phyloP scores from a whole-genome alignment of 2,329 filamentous ascomycete genomes.

The Macrophomina pseudophaseolina region DNA sequence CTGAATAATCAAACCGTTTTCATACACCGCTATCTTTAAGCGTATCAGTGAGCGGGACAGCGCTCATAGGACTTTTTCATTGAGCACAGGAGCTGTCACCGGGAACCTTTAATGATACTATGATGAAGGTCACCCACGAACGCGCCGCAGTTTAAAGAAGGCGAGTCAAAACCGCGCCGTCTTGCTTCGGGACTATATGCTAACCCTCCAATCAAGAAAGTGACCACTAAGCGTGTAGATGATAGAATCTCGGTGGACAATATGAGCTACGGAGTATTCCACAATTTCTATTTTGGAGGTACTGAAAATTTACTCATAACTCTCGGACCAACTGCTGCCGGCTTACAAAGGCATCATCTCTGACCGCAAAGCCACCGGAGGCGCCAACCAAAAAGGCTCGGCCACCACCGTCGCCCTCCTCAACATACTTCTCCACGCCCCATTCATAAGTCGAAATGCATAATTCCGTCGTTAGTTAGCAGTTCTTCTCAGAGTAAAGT shows the following conservation, averaged over 20 bases:
- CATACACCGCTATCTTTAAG: conserved; percentile 53
- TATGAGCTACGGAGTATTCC: conserved; percentile 41
- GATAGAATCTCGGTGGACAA: conserved; percentile 65
- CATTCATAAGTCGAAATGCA: too few species aligned
- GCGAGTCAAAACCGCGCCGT: conserved; percentile 28
- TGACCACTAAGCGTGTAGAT: conserved; percentile 62
- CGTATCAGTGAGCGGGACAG: conserved; percentile 51
- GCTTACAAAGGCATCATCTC: conserved; percentile 34
- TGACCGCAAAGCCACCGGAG: conserved; percentile 29
- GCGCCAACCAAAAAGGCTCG: conserved; percentile 28
- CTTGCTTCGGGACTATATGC: too few species aligned
- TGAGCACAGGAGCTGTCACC: conserved; percentile 46
- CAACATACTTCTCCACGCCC: background rate
- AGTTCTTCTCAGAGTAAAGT: too few species aligned
- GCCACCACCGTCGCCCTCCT: conserved; percentile 28
- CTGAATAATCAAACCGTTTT: conserved; percentile 52
- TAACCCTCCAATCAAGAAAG: conserved; percentile 47
- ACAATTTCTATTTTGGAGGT: conserved; percentile 53
- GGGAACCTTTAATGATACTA: conserved; percentile 36
- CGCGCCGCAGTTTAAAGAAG: conserved; percentile 69
- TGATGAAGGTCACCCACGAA: conserved; percentile 61
- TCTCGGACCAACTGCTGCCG: conserved; percentile 35
- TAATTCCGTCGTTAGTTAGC: background rate
- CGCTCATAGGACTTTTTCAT: conserved; percentile 42
- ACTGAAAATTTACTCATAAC: conserved; percentile 55